phyloP scores from a whole-genome alignment of 495 filamentous ascomycete genomes.

The Geoglossum glabrum region DNA sequence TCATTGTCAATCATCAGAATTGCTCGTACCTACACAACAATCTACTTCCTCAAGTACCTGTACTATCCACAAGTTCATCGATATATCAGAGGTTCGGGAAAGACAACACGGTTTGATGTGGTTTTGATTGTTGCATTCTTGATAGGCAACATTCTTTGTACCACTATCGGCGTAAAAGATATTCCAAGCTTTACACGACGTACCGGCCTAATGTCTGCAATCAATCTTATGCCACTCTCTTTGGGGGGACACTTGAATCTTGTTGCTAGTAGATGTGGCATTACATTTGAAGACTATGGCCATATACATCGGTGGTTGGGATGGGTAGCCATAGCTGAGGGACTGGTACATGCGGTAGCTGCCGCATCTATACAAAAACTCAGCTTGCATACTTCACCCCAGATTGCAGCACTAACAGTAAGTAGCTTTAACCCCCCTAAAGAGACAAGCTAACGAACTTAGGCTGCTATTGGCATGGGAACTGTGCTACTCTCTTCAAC shows the following conservation, averaged over 20 bases:
- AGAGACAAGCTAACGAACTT: neutral
- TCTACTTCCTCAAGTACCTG: constrained; percentile 3
- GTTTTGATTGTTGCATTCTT: neutral
- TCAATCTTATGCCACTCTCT: neutral
- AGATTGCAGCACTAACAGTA: neutral
- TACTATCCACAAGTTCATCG: neutral
- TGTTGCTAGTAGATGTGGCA: neutral
- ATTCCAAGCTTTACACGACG: neutral
- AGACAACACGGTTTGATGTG: neutral
- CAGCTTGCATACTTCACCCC: neutral
- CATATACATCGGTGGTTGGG: neutral
- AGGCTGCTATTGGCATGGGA: neutral
- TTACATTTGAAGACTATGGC: neutral
- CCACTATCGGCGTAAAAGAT: neutral
- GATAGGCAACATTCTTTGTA: neutral
- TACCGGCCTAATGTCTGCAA: neutral
- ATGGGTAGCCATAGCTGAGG: neutral
- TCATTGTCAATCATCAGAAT: neutral
- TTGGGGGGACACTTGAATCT: neutral
- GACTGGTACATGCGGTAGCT: neutral
- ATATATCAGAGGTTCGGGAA: constrained; percentile 1
- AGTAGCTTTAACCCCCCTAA: neutral
- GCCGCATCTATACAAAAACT: neutral
- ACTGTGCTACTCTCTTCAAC: neutral
- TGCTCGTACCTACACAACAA: neutral